Conservation (phyloP, 2,329 filamentous ascomycete species). For the Tolypocladium capitatum region DNA sequence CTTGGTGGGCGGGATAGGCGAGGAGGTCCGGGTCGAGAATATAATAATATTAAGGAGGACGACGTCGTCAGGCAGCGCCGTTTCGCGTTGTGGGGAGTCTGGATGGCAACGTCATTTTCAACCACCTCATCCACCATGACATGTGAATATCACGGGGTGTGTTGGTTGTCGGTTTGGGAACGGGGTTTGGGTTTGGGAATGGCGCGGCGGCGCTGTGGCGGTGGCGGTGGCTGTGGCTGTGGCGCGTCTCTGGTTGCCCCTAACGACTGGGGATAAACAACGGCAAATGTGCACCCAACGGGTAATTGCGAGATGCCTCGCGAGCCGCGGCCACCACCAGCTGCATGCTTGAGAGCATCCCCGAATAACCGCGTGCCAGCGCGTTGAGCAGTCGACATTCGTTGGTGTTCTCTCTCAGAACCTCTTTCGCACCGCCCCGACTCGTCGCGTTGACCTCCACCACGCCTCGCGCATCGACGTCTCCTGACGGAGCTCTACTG, state of each 20-base stretch:
- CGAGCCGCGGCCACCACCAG: no score
- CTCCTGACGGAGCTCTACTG: conserved; percentile 22
- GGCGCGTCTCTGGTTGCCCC: conserved; percentile 1
- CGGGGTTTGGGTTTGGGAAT: neutral
- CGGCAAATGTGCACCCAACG: neutral
- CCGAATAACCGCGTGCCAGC: neutral
- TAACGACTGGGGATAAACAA: conserved; percentile 5
- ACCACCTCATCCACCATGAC: neutral
- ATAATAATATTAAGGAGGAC: neutral
- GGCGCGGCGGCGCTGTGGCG: no score
- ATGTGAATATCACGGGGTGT: neutral
- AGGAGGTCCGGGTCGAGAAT: neutral
- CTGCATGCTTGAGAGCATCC: neutral
- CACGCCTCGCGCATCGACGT: conserved; percentile 12
- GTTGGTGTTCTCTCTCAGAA: neutral
- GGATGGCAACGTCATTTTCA: neutral
- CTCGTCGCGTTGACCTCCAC: conserved; percentile 5
- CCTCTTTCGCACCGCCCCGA: neutral
- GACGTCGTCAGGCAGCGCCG: neutral
- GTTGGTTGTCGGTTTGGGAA: neutral
- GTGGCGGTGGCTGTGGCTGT: conserved; percentile 1
- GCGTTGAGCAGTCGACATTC: neutral
- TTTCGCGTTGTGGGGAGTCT: neutral
- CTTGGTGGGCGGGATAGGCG: neutral
- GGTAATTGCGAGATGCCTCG: neutral